Evolutionary conservation across 148 eudicot species (phyloP).

Genomic region (Heliosperma pusillum): DNA sequence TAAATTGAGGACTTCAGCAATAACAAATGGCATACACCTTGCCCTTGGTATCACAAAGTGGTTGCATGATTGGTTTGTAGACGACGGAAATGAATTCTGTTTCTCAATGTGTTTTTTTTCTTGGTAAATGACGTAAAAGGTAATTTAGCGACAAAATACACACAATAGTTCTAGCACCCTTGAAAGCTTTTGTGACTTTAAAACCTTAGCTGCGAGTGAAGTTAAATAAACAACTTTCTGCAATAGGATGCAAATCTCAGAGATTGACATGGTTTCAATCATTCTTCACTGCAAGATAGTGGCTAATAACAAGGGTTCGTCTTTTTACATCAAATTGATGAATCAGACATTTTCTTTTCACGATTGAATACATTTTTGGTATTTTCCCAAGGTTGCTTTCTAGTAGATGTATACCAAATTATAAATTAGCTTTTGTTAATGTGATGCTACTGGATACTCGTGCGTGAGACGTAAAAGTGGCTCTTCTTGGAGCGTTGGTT

Average conservation of each 20-base stretch:
- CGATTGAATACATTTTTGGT: too few relatives aligned
- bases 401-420: background rate
- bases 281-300: background rate
- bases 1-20: background rate
- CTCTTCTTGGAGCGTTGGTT: background rate
- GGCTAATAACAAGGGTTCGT: background rate
- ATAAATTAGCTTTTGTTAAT: background rate
- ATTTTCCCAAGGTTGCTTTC: background rate
- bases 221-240: too few relatives aligned
- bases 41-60: background rate
- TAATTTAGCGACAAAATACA: background rate
- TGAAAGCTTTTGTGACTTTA: background rate
- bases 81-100: background rate
- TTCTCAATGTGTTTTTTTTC: background rate
- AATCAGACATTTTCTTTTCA: too few relatives aligned
- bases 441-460: background rate
- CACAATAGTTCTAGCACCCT: background rate
- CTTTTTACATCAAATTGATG: too few relatives aligned
- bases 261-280: background rate
- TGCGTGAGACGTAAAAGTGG: background rate
- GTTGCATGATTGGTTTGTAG: background rate
- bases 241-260: too few relatives aligned
- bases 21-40: background rate
- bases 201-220: too few relatives aligned
- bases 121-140: background rate